These are phyloP conservation scores for Cladosporium sp. DNA, from an alignment of 2,329 filamentous ascomycete genomes.

Conservation along the genomic window DNA sequence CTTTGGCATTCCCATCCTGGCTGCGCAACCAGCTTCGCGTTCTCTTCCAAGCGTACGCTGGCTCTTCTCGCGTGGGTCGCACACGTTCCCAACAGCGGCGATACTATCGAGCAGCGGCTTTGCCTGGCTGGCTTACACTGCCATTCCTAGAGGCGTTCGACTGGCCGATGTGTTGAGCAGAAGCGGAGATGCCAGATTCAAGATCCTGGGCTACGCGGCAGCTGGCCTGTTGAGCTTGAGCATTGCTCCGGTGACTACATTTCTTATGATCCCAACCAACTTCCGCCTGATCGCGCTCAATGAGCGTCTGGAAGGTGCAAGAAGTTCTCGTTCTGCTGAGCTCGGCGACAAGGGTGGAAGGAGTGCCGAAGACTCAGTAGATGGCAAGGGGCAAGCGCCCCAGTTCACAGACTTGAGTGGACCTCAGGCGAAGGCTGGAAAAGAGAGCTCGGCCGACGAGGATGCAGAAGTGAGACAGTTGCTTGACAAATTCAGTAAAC, in stretches of 20 bases:
- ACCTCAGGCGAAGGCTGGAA: conserved; percentile 28
- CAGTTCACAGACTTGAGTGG: conserved; percentile 23
- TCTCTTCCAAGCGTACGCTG: conserved; percentile 23
- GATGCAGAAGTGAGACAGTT: conserved; percentile 36
- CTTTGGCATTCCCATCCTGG: conserved; percentile 23
- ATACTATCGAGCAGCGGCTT: conserved; percentile 21
- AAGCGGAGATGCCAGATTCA: neutral
- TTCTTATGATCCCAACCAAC: conserved; percentile 24
- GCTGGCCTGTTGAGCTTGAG: conserved; percentile 21
- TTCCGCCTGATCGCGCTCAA: conserved; percentile 28
- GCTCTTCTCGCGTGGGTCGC: conserved; percentile 25
- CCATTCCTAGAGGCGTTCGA: conserved; percentile 14
- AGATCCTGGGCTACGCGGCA: neutral
- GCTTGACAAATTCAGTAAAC: conserved; percentile 27
- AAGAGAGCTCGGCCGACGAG: conserved; percentile 36
- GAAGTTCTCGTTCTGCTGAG: conserved; percentile 19
- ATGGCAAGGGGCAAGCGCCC: conserved; percentile 16
- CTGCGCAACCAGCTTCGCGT: conserved; percentile 25
- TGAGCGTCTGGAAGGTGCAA: conserved; percentile 22
- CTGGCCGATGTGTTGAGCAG: conserved; percentile 15
- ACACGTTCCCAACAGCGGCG: conserved; percentile 24
- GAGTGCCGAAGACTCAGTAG: conserved; percentile 23
- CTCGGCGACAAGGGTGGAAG: conserved; percentile 13
- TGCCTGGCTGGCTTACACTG: conserved; percentile 22
- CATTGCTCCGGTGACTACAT: conserved; percentile 23